Conservation (phyloP, 306 rosid genomes). For the Trifolium dubium region DNA sequence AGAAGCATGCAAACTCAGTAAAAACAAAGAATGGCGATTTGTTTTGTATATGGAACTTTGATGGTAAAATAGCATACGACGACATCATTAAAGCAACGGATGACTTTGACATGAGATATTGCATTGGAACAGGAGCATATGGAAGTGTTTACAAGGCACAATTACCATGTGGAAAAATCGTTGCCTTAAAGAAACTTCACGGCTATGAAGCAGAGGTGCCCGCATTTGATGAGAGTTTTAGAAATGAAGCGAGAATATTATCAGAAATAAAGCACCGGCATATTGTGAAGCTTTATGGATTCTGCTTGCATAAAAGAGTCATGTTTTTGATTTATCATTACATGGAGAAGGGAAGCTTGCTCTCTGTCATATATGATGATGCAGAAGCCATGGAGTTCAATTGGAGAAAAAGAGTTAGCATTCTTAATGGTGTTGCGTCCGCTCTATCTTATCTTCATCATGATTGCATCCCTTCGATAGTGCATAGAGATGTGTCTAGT, state of each 20-base stretch:
- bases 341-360: conserved; percentile 39
- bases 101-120: conserved; percentile 27
- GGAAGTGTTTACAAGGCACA: conserved; percentile 35
- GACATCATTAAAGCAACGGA: conserved; percentile 18
- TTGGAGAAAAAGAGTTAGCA: conserved; percentile 32
- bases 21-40: conserved; percentile 3
- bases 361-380: conserved; percentile 24
- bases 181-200: conserved; percentile 37
- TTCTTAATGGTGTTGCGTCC: conserved; percentile 35
- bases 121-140: conserved; percentile 37
- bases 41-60: conserved; percentile 22
- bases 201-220: conserved; percentile 22
- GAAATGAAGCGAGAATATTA: conserved; percentile 24
- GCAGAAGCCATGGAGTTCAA: neutral
- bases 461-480: conserved; percentile 21
- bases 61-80: conserved; percentile 14
- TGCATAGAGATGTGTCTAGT: conserved; percentile 33
- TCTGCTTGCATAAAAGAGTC: conserved; percentile 22
- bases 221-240: conserved; percentile 15
- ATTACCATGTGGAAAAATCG: conserved; percentile 24
- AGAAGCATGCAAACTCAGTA: no score
- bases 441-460: conserved; percentile 40
- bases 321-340: conserved; percentile 35
- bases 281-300: conserved; percentile 37
- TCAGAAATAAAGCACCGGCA: conserved; percentile 28